Evolutionary conservation across 176 grass and related monocot species (phyloP).

Genomic region (Triticum urartu): DNA sequence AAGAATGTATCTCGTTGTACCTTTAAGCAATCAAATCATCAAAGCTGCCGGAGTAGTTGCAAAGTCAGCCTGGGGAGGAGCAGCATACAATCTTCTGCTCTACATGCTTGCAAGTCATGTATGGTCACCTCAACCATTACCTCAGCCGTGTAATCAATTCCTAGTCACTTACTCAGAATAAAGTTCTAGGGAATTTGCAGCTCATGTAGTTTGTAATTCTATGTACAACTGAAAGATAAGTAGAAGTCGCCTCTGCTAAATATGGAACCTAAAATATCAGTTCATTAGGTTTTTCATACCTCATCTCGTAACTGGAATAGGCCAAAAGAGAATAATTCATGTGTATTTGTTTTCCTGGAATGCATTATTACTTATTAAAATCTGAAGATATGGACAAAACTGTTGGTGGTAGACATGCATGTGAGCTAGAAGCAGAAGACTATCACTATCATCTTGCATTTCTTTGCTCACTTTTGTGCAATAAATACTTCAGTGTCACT

Average conservation of each 20-base stretch:
- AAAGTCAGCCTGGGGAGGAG: constrained; percentile 91
- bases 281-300: not conserved
- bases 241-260: not conserved
- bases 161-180: not conserved
- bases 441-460: not conserved
- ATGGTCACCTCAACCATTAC: not conserved
- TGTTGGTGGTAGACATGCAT: not conserved
- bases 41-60: constrained; percentile 79
- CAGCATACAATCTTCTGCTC: constrained; percentile 89
- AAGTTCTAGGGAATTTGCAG: not conserved
- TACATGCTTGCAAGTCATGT: constrained; percentile 99
- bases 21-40: constrained; percentile 74
- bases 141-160: not conserved
- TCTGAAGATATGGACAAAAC: not conserved
- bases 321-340: not conserved
- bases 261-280: not conserved
- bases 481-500: not conserved
- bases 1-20: constrained; percentile 76
- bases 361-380: not conserved
- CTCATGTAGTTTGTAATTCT: not conserved
- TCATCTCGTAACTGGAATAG: not conserved
- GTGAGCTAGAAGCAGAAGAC: not conserved
- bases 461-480: not conserved
- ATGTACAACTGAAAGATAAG: not conserved
- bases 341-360: not conserved